Conservation (phyloP, 768 basidiomycete genomes). For the Xerocomus spinulosus region DNA sequence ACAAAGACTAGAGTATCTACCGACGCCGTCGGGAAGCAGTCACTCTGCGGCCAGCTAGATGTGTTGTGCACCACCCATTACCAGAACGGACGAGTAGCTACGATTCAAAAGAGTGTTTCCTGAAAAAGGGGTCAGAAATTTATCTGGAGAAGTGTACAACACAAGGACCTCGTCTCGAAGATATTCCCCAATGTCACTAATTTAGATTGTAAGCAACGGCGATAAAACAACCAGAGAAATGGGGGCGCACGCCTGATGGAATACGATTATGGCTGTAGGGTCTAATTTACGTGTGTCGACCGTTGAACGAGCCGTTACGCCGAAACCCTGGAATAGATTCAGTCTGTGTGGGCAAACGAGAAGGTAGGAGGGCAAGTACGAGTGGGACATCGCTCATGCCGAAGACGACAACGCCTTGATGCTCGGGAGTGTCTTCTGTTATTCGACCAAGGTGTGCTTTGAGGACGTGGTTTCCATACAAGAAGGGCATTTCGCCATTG, state of each 20-base stretch:
- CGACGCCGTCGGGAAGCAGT: not conserved
- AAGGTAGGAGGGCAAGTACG: constrained; percentile 39
- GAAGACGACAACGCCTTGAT: constrained; percentile 96
- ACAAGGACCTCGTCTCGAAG: constrained; percentile 83
- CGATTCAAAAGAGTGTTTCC: constrained; percentile 73
- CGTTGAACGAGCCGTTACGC: constrained; percentile 94
- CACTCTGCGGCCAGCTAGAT: not conserved
- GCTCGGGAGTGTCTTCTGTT: constrained; percentile 98
- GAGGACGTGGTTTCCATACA: constrained; percentile 97
- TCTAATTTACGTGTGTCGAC: constrained; percentile 95
- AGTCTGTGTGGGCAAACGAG: constrained; percentile 3
- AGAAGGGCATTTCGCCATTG: constrained; percentile 98
- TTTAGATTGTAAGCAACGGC: constrained; percentile 5
- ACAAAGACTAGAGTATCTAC: not conserved
- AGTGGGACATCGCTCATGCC: constrained; percentile 94
- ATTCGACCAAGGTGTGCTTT: constrained; percentile 99
- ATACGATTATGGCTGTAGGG: constrained; percentile 95
- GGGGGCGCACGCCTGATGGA: constrained; percentile 82
- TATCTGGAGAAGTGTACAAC: not conserved
- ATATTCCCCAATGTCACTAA: constrained; percentile 96
- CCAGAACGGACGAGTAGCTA: not conserved
- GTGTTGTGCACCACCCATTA: not conserved
- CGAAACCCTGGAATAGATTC: constrained; percentile 70
- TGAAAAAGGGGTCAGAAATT: constrained; percentile 26
- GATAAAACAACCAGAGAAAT: not conserved